phyloP scores from a whole-genome alignment of 2,329 filamentous ascomycete genomes.

The Magnaporthiopsis rhizophila region DNA sequence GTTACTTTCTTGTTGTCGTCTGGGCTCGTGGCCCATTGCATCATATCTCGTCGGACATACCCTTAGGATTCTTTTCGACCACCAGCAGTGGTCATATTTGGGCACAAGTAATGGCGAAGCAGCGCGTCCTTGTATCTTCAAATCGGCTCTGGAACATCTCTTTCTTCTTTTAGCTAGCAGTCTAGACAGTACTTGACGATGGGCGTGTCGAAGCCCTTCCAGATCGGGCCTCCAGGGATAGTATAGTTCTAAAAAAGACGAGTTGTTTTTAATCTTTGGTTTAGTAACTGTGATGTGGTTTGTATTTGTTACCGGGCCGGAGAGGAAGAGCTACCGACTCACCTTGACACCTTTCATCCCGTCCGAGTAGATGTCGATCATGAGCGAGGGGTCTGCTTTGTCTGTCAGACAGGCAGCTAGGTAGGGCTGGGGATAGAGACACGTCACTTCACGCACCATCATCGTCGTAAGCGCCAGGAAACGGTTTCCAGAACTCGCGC shows the following conservation, averaged over 20 bases:
- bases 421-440: neutral
- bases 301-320: neutral
- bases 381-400: constrained; percentile 26
- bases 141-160: neutral
- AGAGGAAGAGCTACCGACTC: constrained; percentile 7
- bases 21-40: neutral
- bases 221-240: constrained; percentile 30
- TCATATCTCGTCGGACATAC: neutral
- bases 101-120: no score
- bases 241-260: constrained; percentile 24
- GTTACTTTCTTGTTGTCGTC: neutral
- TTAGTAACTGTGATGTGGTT: neutral
- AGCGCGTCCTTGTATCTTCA: no score
- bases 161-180: constrained; percentile 8
- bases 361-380: constrained; percentile 29
- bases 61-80: no score
- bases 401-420: neutral
- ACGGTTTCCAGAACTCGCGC: constrained; percentile 22
- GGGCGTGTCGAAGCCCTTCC: constrained; percentile 22
- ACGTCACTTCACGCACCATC: constrained; percentile 20
- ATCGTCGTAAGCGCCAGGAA: constrained; percentile 27
- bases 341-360: constrained; percentile 23
- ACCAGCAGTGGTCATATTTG: no score
- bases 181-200: constrained; percentile 16
- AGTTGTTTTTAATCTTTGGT: constrained; percentile 9